Percentiles rank a stretch among this genome's conserved stretches.
These are phyloP conservation scores for Simplicillium aogashimaense DNA, from an alignment of 2,329 filamentous ascomycete genomes.

Conservation along the genomic window DNA sequence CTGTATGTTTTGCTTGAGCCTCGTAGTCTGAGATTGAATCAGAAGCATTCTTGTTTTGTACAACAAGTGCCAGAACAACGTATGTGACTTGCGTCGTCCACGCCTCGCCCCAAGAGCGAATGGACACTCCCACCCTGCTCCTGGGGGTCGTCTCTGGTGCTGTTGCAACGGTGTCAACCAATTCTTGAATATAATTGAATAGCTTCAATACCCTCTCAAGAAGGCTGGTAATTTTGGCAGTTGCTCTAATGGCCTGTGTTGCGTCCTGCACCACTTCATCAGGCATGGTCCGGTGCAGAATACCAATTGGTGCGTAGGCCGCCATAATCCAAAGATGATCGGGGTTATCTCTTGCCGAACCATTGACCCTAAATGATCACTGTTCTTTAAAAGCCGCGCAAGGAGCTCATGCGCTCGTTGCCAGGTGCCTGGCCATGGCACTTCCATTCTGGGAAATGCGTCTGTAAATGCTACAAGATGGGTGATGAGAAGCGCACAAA, in stretches of 20 bases:
- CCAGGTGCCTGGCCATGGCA: constrained; percentile 7
- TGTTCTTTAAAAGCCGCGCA: not conserved
- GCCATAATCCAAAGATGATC: constrained; percentile 9
- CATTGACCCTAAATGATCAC: constrained; percentile 5
- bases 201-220: constrained; percentile 6
- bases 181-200: constrained; percentile 4
- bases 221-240: constrained; percentile 5
- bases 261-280: constrained; percentile 7
- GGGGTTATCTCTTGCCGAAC: constrained; percentile 2
- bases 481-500: constrained; percentile 8
- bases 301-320: constrained; percentile 8
- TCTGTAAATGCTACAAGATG: not conserved
- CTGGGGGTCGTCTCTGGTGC: not conserved
- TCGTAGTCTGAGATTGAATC: not conserved
- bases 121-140: constrained; percentile 9
- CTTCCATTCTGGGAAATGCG: not conserved
- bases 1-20: not conserved
- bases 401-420: constrained; percentile 5
- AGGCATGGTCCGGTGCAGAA: constrained; percentile 3
- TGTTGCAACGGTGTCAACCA: not conserved
- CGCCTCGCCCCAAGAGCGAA: constrained; percentile 9
- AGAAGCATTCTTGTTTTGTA: not conserved
- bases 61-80: constrained; percentile 5
- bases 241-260: constrained; percentile 4
- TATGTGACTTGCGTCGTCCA: constrained; percentile 9